Evolutionary conservation across 2,329 filamentous ascomycete genomes (phyloP).

Genomic region (Ilyonectria robusta): DNA sequence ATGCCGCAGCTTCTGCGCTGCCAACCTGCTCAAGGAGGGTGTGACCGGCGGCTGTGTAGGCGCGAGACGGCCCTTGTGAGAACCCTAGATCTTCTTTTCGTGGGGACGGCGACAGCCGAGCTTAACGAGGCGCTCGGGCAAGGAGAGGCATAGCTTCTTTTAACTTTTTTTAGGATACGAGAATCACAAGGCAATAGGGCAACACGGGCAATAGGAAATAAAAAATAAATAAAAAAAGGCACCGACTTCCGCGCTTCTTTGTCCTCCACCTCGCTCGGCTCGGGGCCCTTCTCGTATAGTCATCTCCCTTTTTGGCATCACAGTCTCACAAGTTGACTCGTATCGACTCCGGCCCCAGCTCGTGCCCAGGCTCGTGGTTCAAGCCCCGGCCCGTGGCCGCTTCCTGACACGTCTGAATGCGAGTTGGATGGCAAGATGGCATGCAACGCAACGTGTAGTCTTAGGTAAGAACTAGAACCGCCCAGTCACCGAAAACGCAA

Average conservation of each 20-base stretch:
- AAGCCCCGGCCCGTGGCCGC: constrained; percentile 24
- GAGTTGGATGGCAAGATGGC: constrained; percentile 23
- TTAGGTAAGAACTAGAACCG: constrained; percentile 43
- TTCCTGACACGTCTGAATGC: constrained; percentile 11
- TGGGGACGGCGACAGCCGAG: constrained; percentile 9
- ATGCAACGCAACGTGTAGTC: constrained; percentile 37
- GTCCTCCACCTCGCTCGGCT: constrained; percentile 21
- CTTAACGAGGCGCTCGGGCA: neutral
- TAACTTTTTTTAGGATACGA: constrained; percentile 10
- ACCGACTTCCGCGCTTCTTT: constrained; percentile 16
- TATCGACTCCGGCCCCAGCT: constrained; percentile 38
- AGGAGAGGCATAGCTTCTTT: neutral
- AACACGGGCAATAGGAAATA: neutral
- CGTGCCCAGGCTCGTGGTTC: constrained; percentile 23
- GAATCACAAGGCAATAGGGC: neutral
- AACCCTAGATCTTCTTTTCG: neutral
- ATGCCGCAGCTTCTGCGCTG: neutral
- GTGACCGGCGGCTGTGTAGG: neutral
- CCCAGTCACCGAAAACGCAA: constrained; percentile 20
- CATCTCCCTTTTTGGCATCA: constrained; percentile 31
- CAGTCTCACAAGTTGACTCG: constrained; percentile 37
- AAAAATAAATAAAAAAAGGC: neutral
- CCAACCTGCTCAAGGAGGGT: neutral
- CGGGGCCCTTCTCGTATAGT: constrained; percentile 34
- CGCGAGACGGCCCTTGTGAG: neutral